phyloP scores from a whole-genome alignment of 148 eudicot genomes.

The Amaranthus palmeri region DNA sequence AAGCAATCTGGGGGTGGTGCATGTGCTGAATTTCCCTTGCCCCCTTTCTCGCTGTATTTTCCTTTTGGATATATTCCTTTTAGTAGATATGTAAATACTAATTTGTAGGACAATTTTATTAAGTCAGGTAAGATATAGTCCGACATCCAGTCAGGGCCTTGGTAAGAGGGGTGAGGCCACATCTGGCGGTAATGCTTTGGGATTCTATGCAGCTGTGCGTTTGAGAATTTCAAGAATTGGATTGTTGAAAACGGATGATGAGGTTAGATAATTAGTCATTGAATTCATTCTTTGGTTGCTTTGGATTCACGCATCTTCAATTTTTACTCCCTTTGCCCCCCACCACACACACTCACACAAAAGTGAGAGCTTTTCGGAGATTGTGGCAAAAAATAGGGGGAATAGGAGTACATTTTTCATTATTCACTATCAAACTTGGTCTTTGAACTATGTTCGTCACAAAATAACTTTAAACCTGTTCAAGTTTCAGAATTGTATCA shows the following conservation, averaged over 20 bases:
- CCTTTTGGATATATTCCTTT: too few relatives aligned
- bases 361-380: too few relatives aligned
- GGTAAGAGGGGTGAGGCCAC: slow-evolving; percentile 54
- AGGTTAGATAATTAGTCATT: slow-evolving; percentile 39
- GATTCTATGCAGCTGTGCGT: slow-evolving; percentile 82
- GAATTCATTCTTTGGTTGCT: neutral
- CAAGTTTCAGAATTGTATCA: too few relatives aligned
- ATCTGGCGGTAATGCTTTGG: slow-evolving; percentile 92
- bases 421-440: neutral
- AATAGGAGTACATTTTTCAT: neutral
- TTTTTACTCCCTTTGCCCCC: too few relatives aligned
- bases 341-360: too few relatives aligned
- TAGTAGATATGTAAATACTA: neutral
- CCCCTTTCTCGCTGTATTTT: too few relatives aligned
- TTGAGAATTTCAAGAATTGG: slow-evolving; percentile 63
- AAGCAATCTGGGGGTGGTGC: too few relatives aligned
- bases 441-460: neutral
- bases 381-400: too few relatives aligned
- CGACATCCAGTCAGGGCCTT: slow-evolving; percentile 39
- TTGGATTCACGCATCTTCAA: neutral
- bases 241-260: slow-evolving; percentile 49
- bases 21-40: too few relatives aligned
- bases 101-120: slow-evolving; percentile 3
- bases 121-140: slow-evolving; percentile 62
- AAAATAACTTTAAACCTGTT: too few relatives aligned